Evolutionary conservation across 106 monocot genomes (phyloP).

Genomic region (Iris macrosiphon): DNA sequence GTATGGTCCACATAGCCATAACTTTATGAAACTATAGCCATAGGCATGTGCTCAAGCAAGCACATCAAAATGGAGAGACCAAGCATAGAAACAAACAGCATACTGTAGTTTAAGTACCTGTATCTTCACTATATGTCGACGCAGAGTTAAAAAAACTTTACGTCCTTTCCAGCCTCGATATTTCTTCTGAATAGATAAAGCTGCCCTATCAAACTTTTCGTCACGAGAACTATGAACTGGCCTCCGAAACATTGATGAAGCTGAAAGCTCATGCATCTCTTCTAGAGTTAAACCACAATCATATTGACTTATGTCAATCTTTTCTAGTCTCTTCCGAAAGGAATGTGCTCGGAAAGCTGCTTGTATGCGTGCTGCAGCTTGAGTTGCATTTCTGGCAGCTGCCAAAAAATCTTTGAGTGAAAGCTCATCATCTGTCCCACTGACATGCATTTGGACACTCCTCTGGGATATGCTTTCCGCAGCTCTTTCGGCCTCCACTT

Average conservation of each 20-base stretch:
- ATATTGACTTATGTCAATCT: slow-evolving; percentile 12
- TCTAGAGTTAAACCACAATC: slow-evolving; percentile 37
- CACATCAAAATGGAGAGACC: too few relatives aligned
- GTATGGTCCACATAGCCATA: too few relatives aligned
- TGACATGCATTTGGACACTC: slow-evolving; percentile 15
- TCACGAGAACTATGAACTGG: slow-evolving; percentile 11
- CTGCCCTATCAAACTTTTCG: slow-evolving; percentile 40
- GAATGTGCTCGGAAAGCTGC: slow-evolving; percentile 69
- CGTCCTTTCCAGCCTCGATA: slow-evolving; percentile 69
- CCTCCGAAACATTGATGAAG: slow-evolving; percentile 20
- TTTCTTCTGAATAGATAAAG: slow-evolving; percentile 62
- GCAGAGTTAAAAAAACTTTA: slow-evolving; percentile 40
- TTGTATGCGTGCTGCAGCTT: slow-evolving; percentile 81
- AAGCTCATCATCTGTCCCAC: slow-evolving; percentile 48
- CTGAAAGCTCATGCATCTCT: slow-evolving; percentile 39
- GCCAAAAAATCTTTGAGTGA: slow-evolving; percentile 61
- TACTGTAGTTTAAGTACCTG: slow-evolving; percentile 36
- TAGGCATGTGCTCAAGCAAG: too few relatives aligned
- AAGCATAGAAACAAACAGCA: not conserved
- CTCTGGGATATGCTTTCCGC: slow-evolving; percentile 38
- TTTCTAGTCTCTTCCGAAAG: slow-evolving; percentile 49
- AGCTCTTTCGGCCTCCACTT: slow-evolving; percentile 33
- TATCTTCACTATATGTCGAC: slow-evolving; percentile 58
- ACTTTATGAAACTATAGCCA: too few relatives aligned
- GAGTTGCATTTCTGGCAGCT: slow-evolving; percentile 65